Evolutionary conservation across 805 yeast species (phyloP).

Genomic region (Zygoascus bituminiphila): DNA sequence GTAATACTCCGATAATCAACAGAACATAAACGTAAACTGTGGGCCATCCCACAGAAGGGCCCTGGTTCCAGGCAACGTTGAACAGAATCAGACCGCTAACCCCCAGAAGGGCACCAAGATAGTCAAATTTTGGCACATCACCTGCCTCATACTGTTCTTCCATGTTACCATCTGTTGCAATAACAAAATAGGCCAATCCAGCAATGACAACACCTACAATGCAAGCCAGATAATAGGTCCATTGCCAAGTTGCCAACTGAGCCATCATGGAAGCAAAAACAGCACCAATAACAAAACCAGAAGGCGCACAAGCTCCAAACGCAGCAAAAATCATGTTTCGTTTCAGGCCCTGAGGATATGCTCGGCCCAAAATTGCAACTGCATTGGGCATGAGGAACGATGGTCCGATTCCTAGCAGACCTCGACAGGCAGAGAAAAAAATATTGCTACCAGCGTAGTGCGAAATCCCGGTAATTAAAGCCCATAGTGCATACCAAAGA

Average conservation of each 20-base stretch:
- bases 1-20: constrained; percentile 41
- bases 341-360: constrained; percentile 38
- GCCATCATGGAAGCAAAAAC: constrained; percentile 42
- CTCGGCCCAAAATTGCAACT: constrained; percentile 42
- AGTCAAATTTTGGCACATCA: constrained; percentile 34
- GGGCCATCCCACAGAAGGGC: constrained; percentile 64
- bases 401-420: constrained; percentile 58
- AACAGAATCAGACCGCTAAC: constrained; percentile 52
- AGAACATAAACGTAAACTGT: constrained; percentile 49
- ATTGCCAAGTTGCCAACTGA: constrained; percentile 48
- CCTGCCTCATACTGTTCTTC: not conserved
- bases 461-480: constrained; percentile 51
- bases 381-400: constrained; percentile 54
- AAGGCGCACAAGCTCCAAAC: constrained; percentile 56
- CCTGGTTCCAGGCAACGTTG: constrained; percentile 69
- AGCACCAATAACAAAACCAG: constrained; percentile 51
- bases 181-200: constrained; percentile 28
- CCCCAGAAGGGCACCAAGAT: constrained; percentile 49
- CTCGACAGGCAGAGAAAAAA: constrained; percentile 38
- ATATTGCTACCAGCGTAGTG: constrained; percentile 31
- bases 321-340: constrained; percentile 49
- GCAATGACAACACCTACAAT: constrained; percentile 33
- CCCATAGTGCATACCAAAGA: constrained; percentile 48
- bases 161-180: constrained; percentile 28
- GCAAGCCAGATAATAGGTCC: constrained; percentile 46